Base-by-base conservation (phyloP, 768 basidiomycete genomes). In the Kwoniella dendrophila region DNA sequence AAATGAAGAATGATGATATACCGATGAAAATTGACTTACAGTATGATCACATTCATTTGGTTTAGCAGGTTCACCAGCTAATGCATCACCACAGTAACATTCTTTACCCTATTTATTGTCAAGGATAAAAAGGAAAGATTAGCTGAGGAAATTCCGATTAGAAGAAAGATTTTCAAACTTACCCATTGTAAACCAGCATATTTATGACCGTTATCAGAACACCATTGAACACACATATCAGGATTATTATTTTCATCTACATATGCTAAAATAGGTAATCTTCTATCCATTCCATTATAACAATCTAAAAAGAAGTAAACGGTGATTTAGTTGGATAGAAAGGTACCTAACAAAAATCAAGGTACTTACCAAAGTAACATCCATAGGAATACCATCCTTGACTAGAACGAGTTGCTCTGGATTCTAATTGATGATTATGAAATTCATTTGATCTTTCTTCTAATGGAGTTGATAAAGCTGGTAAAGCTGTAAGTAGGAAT, bases 381-480 rank as follows among this genome's bases (percentile, higher is more conserved):
- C 66, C 66, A 54, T 64, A 68, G 32, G 66, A 49, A 48, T 64
- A 68, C 66, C 66, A 68, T 33, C 66, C 66, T 45, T 59, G 58
- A 41, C 34, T 36, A n/a, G 57, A 60, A 41, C 43, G 40, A 3
- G 58, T 55, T 5, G 57, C 66, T 32, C 67, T 33, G 29, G 41
- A 22, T 16, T 55, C 58, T 5, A 68, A 38, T n/a, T n/a, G n/a
- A n/a, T 48, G 50, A 29, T 24, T 59, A 27, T n/a, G 29, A 36
- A 18, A 38, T 16, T 32, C 55, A 38, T 56, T 43, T 5, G 58
- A 41, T 41, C 58, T 34, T 47, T 59, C 58, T 29, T 59, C 40
- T 26, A 59, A 12, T 24, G 58, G 58, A 2, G 58, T 43, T 16
- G 43, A 41, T 16, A 41, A 30, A 41, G 33, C 24, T 10, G 34